A percentile compares a stretch with the other conserved stretches of the same genome.
phyloP scores from a whole-genome alignment of 1,284 basidiomycete genomes.

The Inonotus obliquus region DNA sequence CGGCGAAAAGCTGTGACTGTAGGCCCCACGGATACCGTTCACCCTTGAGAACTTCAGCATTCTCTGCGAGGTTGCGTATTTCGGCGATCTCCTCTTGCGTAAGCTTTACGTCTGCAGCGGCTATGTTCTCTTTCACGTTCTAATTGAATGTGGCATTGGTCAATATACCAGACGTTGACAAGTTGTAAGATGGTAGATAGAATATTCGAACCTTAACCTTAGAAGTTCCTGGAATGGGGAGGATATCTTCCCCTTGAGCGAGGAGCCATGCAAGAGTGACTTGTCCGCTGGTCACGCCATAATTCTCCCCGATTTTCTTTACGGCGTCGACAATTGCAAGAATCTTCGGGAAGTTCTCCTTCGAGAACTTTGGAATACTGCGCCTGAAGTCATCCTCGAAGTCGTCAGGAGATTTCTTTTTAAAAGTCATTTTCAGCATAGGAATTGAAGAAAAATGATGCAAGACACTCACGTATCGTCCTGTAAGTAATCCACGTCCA shows the following conservation, averaged over 20 bases:
- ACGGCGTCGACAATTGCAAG: conserved; percentile 47
- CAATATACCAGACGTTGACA: too few species aligned
- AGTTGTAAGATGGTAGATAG: too few species aligned
- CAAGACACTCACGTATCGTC: conserved; percentile 37
- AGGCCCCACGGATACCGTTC: conserved; percentile 15
- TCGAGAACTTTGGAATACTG: conserved; percentile 26
- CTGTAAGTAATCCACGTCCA: conserved; percentile 59
- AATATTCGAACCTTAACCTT: conserved; percentile 33
- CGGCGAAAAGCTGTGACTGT: conserved; percentile 10
- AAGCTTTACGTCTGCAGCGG: conserved; percentile 33
- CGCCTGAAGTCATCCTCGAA: conserved; percentile 46
- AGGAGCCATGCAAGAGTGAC: conserved; percentile 59
- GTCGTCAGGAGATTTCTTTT: conserved; percentile 44
- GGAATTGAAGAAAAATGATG: background rate
- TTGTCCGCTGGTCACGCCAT: conserved; percentile 49
- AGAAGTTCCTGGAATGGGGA: conserved; percentile 50
- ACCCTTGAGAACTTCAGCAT: conserved; percentile 24
- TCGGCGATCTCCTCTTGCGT: conserved; percentile 32
- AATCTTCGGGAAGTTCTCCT: conserved; percentile 55
- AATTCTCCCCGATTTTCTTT: conserved; percentile 37
- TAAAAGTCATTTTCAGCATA: background rate
- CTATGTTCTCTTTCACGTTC: conserved; percentile 41
- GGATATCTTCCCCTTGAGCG: conserved; percentile 46
- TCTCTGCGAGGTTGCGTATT: conserved; percentile 33
- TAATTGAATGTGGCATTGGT: conserved; percentile 22